Evolutionary conservation across 106 monocot species (phyloP), one percentile per base, ranked within the genome.

Genomic region (Triglochin maritima): DNA sequence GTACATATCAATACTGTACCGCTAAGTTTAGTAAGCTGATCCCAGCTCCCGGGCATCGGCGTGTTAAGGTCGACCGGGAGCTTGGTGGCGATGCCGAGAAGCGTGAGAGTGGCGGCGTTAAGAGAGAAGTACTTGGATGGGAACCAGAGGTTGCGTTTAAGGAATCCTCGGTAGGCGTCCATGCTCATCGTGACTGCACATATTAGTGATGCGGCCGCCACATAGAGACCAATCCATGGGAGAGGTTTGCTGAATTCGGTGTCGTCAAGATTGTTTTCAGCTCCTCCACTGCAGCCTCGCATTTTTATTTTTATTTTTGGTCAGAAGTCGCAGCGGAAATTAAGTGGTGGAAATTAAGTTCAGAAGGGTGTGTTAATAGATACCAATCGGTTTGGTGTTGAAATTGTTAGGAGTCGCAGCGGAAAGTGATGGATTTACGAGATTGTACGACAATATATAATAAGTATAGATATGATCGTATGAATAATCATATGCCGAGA

Each of bases 1-100:
- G 66, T 67, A 57, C 74, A 74, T 4, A 74, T 9, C 17, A 76
- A 63, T 41, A 47, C 70, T 9, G 68, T 76, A 15, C 76, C 76
- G 49, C 49, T 48, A 63, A 76, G 69, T 56, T 76, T 76, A 14
- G 69, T 11, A 17, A 76, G 62, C 64, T 76, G 76, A 63, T 76
- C 70, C 8, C 0, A 1, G 50, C 15, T 8, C 13, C 55, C 0
- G 9, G 41, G 56, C 76, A 76, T 76, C 46, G 60, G 5, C 14
- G 67, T 61, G 68, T 56, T 61, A 61, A 75, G 75, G 54, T 75
- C 75, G 47, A 60, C 14, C 16, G 76, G 70, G 17, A 70, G 45
- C 70, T 72, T 72, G 63, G 50, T 52, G 63, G 72, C 64, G 12
- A 72, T 44, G 56, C 17, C 16, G 7, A 72, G 54, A n/a, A 46